Conservation (phyloP, 2,329 filamentous ascomycete genomes). For the Verticillium alfalfae region DNA sequence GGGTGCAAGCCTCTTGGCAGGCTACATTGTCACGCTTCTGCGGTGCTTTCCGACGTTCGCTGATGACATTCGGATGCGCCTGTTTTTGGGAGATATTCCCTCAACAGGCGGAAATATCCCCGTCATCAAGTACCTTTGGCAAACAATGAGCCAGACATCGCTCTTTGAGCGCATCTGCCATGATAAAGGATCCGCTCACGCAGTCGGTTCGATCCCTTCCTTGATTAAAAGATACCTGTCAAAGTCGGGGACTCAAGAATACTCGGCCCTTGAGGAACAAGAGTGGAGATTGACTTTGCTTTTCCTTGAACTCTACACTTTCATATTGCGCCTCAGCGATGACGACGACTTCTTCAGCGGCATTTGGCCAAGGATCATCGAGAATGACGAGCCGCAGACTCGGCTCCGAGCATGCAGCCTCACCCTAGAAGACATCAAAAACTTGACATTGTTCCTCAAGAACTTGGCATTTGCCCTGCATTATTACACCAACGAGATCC, state of each 20-base stretch:
- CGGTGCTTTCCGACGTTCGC: slow-evolving; percentile 75
- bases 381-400: slow-evolving; percentile 28
- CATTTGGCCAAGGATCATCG: slow-evolving; percentile 34
- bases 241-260: background rate
- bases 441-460: slow-evolving; percentile 78
- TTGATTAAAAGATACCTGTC: slow-evolving; percentile 13
- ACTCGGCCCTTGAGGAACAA: slow-evolving; percentile 36
- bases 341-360: slow-evolving; percentile 88
- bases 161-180: slow-evolving; percentile 10
- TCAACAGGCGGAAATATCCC: slow-evolving; percentile 41
- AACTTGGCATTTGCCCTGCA: slow-evolving; percentile 86
- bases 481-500: slow-evolving; percentile 67
- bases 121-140: slow-evolving; percentile 82
- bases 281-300: slow-evolving; percentile 89
- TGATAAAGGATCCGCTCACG: slow-evolving; percentile 12
- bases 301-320: slow-evolving; percentile 91
- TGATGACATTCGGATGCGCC: slow-evolving; percentile 91
- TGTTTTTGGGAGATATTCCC: slow-evolving; percentile 71
- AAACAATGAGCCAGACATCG: slow-evolving; percentile 42
- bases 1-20: slow-evolving; percentile 61
- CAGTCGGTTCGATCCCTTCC: background rate
- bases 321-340: slow-evolving; percentile 86
- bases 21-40: slow-evolving; percentile 79
- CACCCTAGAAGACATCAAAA: slow-evolving; percentile 63
- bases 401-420: slow-evolving; percentile 61